Base-by-base conservation (phyloP, 192 early-diverging fungal genomes). In the Physocladia obscura region DNA sequence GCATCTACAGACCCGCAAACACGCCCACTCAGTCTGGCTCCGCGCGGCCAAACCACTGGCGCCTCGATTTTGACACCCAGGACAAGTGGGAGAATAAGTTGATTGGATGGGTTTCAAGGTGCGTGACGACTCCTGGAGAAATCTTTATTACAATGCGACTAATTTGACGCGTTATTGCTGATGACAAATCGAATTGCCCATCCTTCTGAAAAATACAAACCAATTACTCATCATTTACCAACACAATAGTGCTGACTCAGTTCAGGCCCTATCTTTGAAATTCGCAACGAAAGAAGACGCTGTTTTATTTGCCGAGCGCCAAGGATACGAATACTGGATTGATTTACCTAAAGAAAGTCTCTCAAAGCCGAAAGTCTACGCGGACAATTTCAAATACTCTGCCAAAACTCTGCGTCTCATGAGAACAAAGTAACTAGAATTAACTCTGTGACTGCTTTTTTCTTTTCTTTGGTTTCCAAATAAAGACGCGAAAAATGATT, bases 31-130 rank as follows among this genome's bases (percentile, higher is more conserved):
- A 96, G 73, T 89, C 85, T 6, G 94, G 96, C 57, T 82, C 81
- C 49, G 85, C 89, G 56, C 83, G 88, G 61, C 88, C 89, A 36
- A 83, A 89, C 63, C 76, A 86, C 62, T 98, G 96, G 96, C 84
- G 85, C 38, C 78, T 98, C 39, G 92, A 95, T 75, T 98, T 96
- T 78, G 94, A 98, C 75, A 86, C 82, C 29, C 75, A 90, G 62
- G 90, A 89, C 72, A 88, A 91, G 50, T 98, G 94, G 93, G 89
- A 91, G 61, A 98, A 98, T 78, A 89, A 85, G 48, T 69, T 97
- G 51, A 97, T 98, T 86, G 94, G 96, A 26, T 98, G 96, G 96
- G 82, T 88, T 38, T 85, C 79, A 65, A 90, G 88, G 88, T 91
- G 82, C 73, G 68, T n/a, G 29, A n/a, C n/a, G n/a, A n/a, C n/a